Conservation (phyloP, 129 eudicot genomes). For the Ambrosia trifida region DNA sequence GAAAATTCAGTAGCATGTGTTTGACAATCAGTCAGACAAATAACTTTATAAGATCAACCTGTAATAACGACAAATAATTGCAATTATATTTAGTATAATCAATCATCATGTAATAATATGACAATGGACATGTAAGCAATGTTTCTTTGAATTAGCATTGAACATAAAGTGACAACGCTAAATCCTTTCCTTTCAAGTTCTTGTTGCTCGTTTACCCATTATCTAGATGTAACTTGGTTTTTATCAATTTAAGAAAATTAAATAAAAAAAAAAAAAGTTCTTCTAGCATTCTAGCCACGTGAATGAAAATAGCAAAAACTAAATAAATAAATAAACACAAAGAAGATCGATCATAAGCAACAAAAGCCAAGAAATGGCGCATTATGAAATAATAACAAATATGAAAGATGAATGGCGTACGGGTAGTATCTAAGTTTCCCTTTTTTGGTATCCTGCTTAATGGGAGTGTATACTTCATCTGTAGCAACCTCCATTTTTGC, state of each 20-base stretch:
- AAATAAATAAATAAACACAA: neutral
- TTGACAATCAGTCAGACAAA: neutral
- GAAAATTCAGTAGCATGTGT: neutral
- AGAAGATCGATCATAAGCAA: neutral
- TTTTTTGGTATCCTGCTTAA: constrained; percentile 95
- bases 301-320: neutral
- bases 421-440: constrained; percentile 98
- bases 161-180: neutral
- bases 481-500: constrained; percentile 99
- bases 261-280: too few species aligned
- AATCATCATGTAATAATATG: neutral
- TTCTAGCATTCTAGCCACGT: neutral
- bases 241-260: too few species aligned
- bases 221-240: too few species aligned
- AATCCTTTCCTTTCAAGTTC: neutral
- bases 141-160: neutral
- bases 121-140: neutral
- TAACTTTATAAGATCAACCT: neutral
- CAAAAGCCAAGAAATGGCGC: neutral
- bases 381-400: neutral
- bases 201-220: too few species aligned
- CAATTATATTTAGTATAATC: constrained; percentile 10
- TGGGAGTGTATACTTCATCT: constrained; percentile 83
- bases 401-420: constrained; percentile 42
- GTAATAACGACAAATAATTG: neutral